Percentiles rank a stretch among this genome's conserved stretches.
phyloP scores from a whole-genome alignment of 2,329 filamentous ascomycete species.

The Trichophyton rubrum region DNA sequence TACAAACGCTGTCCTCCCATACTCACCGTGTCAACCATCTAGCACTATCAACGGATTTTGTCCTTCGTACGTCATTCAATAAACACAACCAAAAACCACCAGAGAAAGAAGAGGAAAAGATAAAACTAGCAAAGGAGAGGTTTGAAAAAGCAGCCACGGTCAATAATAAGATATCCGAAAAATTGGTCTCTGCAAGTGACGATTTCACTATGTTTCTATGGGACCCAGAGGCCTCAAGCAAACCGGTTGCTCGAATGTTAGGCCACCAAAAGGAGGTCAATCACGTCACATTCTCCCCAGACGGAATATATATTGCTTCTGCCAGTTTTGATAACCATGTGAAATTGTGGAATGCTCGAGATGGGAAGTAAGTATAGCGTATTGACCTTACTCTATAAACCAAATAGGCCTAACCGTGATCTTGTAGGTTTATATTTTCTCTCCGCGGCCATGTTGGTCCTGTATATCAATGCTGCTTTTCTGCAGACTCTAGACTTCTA shows the following conservation, averaged over 20 bases:
- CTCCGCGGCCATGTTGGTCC: slow-evolving; percentile 80
- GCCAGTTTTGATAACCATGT: slow-evolving; percentile 87
- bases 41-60: slow-evolving; percentile 84
- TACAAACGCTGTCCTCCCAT: slow-evolving; percentile 69
- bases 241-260: slow-evolving; percentile 76
- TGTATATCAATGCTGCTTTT: slow-evolving; percentile 88
- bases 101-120: slow-evolving; percentile 54
- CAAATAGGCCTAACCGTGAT: slow-evolving; percentile 73
- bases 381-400: slow-evolving; percentile 69
- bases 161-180: slow-evolving; percentile 65
- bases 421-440: slow-evolving; percentile 67
- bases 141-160: slow-evolving; percentile 77
- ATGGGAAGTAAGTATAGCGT: slow-evolving; percentile 51
- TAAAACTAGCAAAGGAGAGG: slow-evolving; percentile 61
- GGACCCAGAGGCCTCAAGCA: slow-evolving; percentile 66
- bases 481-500: slow-evolving; percentile 76
- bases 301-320: slow-evolving; percentile 75
- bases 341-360: slow-evolving; percentile 76
- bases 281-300: slow-evolving; percentile 85
- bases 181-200: slow-evolving; percentile 79
- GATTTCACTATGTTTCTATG: slow-evolving; percentile 96
- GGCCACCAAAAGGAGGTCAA: slow-evolving; percentile 97
- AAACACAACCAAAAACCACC: slow-evolving; percentile 69
- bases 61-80: slow-evolving; percentile 70
- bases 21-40: slow-evolving; percentile 95